These are phyloP conservation scores for Fusarium clavum DNA, from an alignment of 2,329 filamentous ascomycete genomes.

Conservation along the genomic window DNA sequence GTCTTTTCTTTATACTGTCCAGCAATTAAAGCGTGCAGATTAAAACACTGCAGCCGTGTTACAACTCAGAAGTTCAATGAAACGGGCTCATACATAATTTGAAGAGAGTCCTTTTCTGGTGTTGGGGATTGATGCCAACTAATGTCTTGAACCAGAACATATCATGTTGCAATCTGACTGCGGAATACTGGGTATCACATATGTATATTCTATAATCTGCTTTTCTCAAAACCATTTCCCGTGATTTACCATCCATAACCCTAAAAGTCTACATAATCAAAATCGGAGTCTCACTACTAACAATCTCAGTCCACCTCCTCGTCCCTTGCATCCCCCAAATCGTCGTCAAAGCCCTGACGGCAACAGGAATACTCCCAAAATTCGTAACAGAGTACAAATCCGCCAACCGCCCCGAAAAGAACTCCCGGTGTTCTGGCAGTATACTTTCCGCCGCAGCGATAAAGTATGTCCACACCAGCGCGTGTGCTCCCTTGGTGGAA, in stretches of 20 bases:
- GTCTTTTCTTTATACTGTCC: no score
- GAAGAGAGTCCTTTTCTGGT: background rate
- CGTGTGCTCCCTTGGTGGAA: conserved; percentile 50
- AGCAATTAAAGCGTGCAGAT: no score
- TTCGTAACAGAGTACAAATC: conserved; percentile 49
- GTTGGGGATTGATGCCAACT: background rate
- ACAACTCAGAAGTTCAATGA: no score
- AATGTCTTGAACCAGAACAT: background rate
- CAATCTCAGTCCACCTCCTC: conserved; percentile 47
- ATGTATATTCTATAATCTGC: background rate
- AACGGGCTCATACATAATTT: no score
- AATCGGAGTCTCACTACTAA: conserved; percentile 45
- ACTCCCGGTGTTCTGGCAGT: conserved; percentile 50
- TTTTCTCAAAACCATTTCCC: background rate
- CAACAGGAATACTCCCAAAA: conserved; percentile 54
- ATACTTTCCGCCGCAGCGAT: conserved; percentile 55
- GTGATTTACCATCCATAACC: background rate
- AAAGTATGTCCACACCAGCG: conserved; percentile 57
- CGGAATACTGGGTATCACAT: background rate
- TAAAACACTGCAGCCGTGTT: no score
- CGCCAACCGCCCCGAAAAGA: conserved; percentile 49
- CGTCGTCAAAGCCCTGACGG: conserved; percentile 48
- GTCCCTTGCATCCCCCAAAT: conserved; percentile 50
- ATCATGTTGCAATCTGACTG: background rate
- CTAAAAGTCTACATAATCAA: conserved; percentile 45